Evolutionary conservation across 2,329 filamentous ascomycete species (phyloP).

Genomic region (Hysterium pulicare): DNA sequence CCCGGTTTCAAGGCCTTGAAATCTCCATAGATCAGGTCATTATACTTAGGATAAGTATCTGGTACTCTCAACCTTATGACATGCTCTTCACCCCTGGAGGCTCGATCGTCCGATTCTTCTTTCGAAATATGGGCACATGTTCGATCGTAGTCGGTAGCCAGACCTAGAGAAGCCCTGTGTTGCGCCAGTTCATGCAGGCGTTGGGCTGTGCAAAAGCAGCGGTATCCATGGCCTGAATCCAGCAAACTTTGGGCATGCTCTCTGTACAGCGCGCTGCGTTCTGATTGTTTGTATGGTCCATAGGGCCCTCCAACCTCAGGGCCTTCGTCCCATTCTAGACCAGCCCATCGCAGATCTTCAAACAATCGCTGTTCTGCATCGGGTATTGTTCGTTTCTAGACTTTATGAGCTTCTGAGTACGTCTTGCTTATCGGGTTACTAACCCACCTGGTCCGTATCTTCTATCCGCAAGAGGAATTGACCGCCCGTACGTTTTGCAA

Average conservation of each 20-base stretch:
- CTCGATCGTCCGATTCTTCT: conserved; percentile 68
- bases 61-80: conserved; percentile 73
- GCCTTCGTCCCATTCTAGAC: conserved; percentile 89
- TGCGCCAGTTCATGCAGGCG: conserved; percentile 66
- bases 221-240: conserved; percentile 71
- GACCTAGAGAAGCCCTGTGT: conserved; percentile 57
- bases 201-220: conserved; percentile 83
- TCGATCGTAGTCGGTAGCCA: conserved; percentile 63
- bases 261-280: conserved; percentile 71
- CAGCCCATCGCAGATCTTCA: conserved; percentile 82
- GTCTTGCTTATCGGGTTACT: not conserved
- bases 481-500: conserved; percentile 83
- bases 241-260: conserved; percentile 68
- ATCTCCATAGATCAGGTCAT: conserved; percentile 75
- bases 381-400: conserved; percentile 72
- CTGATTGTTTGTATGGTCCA: conserved; percentile 85
- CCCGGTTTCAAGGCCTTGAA: conserved; percentile 30
- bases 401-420: conserved; percentile 29
- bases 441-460: conserved; percentile 80
- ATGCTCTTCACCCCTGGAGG: conserved; percentile 65
- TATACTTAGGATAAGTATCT: conserved; percentile 60
- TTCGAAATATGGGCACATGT: conserved; percentile 66
- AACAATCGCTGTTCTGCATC: conserved; percentile 77
- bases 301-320: conserved; percentile 76
- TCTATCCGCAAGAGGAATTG: conserved; percentile 90